These are phyloP conservation scores for Candolleomyces efflorescens DNA, from an alignment of 768 basidiomycete genomes.

Conservation along the genomic window DNA sequence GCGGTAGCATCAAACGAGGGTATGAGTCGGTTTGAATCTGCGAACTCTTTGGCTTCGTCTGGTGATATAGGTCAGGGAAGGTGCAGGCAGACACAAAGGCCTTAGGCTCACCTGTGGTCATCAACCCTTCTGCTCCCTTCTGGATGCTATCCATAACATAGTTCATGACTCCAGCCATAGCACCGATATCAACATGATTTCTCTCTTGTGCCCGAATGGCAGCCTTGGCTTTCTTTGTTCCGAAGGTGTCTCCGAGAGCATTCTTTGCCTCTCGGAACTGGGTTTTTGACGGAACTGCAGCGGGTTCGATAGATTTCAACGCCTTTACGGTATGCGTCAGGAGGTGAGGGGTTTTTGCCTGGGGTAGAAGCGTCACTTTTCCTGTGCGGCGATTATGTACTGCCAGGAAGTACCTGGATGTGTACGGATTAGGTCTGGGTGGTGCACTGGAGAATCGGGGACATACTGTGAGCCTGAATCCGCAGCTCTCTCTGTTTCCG, in stretches of 20 bases:
- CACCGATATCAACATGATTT: slow-evolving; percentile 83
- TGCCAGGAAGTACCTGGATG: slow-evolving; percentile 72
- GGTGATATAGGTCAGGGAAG: slow-evolving; percentile 8
- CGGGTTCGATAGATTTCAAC: slow-evolving; percentile 59
- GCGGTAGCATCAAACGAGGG: slow-evolving; percentile 72
- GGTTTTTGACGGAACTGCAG: slow-evolving; percentile 43
- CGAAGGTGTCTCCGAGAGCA: slow-evolving; percentile 88
- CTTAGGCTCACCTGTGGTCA: slow-evolving; percentile 55
- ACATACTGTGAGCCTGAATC: slow-evolving; percentile 67
- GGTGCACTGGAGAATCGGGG: neutral
- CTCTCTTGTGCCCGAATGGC: slow-evolving; percentile 83
- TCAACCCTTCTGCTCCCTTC: slow-evolving; percentile 61
- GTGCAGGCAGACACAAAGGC: neutral
- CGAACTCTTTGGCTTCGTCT: slow-evolving; percentile 66
- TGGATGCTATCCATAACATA: slow-evolving; percentile 84
- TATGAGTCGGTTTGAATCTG: slow-evolving; percentile 66
- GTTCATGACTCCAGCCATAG: slow-evolving; percentile 80
- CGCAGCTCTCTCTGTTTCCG: slow-evolving; percentile 44
- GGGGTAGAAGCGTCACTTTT: slow-evolving; percentile 63
- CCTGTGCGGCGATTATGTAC: slow-evolving; percentile 76
- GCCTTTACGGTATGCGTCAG: slow-evolving; percentile 80
- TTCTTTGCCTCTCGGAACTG: slow-evolving; percentile 64
- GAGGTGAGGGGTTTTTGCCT: slow-evolving; percentile 61
- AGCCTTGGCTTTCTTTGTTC: slow-evolving; percentile 90
- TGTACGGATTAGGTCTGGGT: neutral